Percentiles rank a stretch among this genome's conserved stretches.
phyloP scores from a whole-genome alignment of 1,284 basidiomycete species.

The Anthracocystis walkeri region DNA sequence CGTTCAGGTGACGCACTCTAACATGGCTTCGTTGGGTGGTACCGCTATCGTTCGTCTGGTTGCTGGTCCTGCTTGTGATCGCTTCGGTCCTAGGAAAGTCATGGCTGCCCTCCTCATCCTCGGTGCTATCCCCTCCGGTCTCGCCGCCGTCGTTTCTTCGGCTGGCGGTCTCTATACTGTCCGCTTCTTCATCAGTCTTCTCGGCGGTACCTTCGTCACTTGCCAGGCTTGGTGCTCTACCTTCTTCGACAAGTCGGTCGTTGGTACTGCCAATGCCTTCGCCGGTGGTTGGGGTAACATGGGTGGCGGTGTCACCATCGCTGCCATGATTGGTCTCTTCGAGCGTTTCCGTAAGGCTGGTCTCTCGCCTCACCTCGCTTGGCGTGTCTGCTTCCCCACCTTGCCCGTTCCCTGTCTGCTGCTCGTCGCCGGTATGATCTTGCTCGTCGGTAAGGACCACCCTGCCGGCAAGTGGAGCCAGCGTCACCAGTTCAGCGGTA shows the following conservation, averaged over 20 bases:
- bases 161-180: slow-evolving; percentile 73
- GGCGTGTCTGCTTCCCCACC: slow-evolving; percentile 75
- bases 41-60: slow-evolving; percentile 73
- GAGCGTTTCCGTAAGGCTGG: slow-evolving; percentile 71
- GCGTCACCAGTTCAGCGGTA: slow-evolving; percentile 73
- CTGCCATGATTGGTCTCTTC: slow-evolving; percentile 76
- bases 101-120: slow-evolving; percentile 76
- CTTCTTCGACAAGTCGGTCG: slow-evolving; percentile 76
- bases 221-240: slow-evolving; percentile 75
- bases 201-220: slow-evolving; percentile 76
- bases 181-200: slow-evolving; percentile 73
- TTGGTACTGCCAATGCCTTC: slow-evolving; percentile 72
- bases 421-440: slow-evolving; percentile 71
- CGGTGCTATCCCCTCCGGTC: slow-evolving; percentile 77
- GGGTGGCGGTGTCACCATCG: slow-evolving; percentile 72
- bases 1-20: slow-evolving; percentile 74
- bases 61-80: slow-evolving; percentile 75
- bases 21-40: slow-evolving; percentile 75
- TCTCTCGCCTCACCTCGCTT: slow-evolving; percentile 73
- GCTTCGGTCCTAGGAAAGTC: slow-evolving; percentile 74
- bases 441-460: slow-evolving; percentile 76
- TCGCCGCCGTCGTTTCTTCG: slow-evolving; percentile 74
- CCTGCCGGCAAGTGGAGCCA: slow-evolving; percentile 76
- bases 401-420: slow-evolving; percentile 76
- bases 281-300: slow-evolving; percentile 72